Percentiles rank a stretch among this genome's conserved stretches.
These are phyloP conservation scores for Xylaria sp. DNA, from an alignment of 2,329 filamentous ascomycete genomes.

Conservation along the genomic window DNA sequence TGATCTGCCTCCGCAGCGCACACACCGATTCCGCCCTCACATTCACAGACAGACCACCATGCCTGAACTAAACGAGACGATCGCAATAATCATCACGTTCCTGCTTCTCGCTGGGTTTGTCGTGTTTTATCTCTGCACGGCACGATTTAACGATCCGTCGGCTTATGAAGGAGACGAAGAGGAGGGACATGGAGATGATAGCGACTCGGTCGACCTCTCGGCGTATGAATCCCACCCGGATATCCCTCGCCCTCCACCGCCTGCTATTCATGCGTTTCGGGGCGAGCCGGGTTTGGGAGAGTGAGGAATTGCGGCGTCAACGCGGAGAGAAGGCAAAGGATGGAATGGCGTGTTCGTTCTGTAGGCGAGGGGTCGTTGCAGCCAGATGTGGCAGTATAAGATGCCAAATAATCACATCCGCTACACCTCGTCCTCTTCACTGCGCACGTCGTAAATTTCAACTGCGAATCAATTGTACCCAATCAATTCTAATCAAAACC, in stretches of 20 bases:
- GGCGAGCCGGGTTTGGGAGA: constrained; percentile 1
- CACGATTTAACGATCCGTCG: not conserved
- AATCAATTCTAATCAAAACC: too few species aligned
- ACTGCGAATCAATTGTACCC: too few species aligned
- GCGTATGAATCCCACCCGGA: not conserved
- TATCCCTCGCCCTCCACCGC: not conserved
- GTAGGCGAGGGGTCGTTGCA: too few species aligned
- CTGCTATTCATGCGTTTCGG: not conserved
- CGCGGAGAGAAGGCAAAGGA: too few species aligned
- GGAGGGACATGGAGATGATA: not conserved
- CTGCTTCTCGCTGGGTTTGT: constrained; percentile 12
- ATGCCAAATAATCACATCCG: too few species aligned
- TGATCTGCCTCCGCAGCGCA: too few species aligned
- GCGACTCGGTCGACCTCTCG: not conserved
- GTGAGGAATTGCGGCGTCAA: not conserved
- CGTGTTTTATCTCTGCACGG: not conserved
- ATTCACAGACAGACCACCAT: not conserved
- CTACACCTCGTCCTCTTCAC: too few species aligned
- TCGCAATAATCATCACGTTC: constrained; percentile 23
- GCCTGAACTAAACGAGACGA: constrained; percentile 27
- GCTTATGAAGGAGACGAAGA: not conserved
- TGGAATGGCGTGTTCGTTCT: too few species aligned
- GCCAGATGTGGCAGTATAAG: too few species aligned
- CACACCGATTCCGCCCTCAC: too few species aligned
- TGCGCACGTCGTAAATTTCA: too few species aligned